These are phyloP conservation scores for Physocladia obscura DNA, from an alignment of 192 early-diverging fungal species.

Conservation along the genomic window DNA sequence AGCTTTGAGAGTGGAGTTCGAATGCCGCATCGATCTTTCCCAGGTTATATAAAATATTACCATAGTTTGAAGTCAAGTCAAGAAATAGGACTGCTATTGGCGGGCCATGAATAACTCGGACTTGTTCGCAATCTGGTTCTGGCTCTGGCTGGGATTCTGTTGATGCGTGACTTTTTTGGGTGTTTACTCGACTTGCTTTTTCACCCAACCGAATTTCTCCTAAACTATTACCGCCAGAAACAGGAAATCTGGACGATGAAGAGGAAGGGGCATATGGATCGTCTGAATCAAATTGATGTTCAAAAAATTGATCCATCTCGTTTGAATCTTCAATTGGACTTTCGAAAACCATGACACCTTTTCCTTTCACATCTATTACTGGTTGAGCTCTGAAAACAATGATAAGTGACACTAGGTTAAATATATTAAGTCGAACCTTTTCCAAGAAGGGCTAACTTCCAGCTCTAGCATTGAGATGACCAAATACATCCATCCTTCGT, in stretches of 20 bases:
- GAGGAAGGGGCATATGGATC: not conserved
- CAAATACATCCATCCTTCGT: slow-evolving; percentile 3
- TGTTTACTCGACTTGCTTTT: too few relatives aligned
- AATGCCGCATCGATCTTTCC: slow-evolving; percentile 49
- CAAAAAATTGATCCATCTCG: not conserved
- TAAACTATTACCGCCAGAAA: too few relatives aligned
- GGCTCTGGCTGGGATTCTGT: not conserved
- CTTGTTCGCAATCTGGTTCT: too few relatives aligned
- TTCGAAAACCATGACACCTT: not conserved
- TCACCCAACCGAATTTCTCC: not conserved
- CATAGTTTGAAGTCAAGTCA: slow-evolving; percentile 50
- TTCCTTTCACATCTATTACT: too few relatives aligned
- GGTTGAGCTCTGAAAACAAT: too few relatives aligned
- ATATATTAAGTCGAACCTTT: not conserved
- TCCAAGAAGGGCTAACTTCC: too few relatives aligned
- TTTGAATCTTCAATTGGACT: not conserved
- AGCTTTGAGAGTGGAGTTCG: slow-evolving; percentile 43
- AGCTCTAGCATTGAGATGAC: slow-evolving; percentile 2
- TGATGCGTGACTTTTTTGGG: too few relatives aligned
- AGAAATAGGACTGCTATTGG: slow-evolving; percentile 55
- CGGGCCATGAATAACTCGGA: slow-evolving; percentile 47
- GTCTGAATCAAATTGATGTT: not conserved
- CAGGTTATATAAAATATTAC: slow-evolving; percentile 45
- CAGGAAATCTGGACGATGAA: too few relatives aligned
- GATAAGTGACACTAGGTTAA: too few relatives aligned